Conservation (phyloP, 2,329 filamentous ascomycete genomes). For the Cryphonectria radicalis region DNA sequence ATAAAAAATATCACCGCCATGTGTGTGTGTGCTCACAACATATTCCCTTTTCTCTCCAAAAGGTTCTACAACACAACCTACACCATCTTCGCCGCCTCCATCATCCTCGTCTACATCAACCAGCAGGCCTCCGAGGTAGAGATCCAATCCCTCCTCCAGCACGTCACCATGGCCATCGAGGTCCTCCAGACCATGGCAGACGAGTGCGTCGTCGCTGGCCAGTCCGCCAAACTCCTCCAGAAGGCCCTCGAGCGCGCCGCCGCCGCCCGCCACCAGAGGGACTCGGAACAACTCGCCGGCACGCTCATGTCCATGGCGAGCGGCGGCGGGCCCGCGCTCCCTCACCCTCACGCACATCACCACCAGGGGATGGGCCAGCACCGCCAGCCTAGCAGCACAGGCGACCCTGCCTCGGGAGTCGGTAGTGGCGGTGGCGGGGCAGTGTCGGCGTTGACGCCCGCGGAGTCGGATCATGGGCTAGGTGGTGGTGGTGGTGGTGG, state of each 20-base stretch:
- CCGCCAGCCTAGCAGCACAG: not conserved
- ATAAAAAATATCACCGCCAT: not conserved
- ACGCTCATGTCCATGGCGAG: conserved; percentile 27
- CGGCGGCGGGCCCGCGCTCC: not conserved
- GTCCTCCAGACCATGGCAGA: conserved; percentile 29
- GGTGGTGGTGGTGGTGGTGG: conserved; percentile 1
- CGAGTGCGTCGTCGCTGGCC: conserved; percentile 35
- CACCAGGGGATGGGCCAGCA: not conserved
- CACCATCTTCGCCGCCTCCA: conserved; percentile 37
- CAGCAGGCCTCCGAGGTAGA: conserved; percentile 32
- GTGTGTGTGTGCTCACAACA: not conserved
- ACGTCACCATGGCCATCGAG: conserved; percentile 33
- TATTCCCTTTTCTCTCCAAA: not conserved
- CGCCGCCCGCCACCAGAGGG: conserved; percentile 27
- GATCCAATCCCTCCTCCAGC: conserved; percentile 29
- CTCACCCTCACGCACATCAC: not conserved
- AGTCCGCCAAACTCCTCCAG: conserved; percentile 35
- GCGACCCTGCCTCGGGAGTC: not conserved
- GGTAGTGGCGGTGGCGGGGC: conserved; percentile 3
- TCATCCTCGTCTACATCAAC: conserved; percentile 37
- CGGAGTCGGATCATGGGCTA: not conserved
- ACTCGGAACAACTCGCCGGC: conserved; percentile 26
- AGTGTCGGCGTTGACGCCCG: not conserved
- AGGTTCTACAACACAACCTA: conserved; percentile 41
- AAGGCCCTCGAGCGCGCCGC: conserved; percentile 33